Evolutionary conservation across 2,329 filamentous ascomycete species (phyloP), one percentile per base, ranked within the genome.

Genomic region (Setomelanomma holmii): DNA sequence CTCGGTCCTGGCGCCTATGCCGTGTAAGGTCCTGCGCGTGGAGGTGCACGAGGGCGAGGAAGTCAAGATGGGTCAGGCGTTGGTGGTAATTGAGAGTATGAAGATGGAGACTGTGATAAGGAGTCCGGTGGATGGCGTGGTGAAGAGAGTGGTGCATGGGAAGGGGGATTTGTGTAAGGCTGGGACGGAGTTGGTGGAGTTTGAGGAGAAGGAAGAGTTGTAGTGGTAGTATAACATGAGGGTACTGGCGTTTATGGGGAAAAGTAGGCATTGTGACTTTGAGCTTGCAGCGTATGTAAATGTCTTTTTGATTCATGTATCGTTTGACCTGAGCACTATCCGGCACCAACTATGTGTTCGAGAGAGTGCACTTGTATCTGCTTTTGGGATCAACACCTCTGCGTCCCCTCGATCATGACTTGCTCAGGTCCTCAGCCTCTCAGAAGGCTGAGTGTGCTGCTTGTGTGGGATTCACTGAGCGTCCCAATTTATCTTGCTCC

Each of bases 1-100:
- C 53, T 95, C 89, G 46, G 91, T 98, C 1, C 82, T 90, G 20
- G 91, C 95, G 19, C 95, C 95, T 0, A 99, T 99, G 95, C 95
- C 95, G 1, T 98, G 95, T 78, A 98, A 98, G 78, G 89, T 99
- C 21, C 78, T 99, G 56, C 86, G 91, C 60, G 95, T 97, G 41
- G 90, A 96, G 74, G 91, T 97, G 0, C 78, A 82, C 22, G 91
- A 91, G 63, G 95, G 95, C 0, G 86, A 96, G 58, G 77, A 76
- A 40, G 95, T 99, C 14, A 86, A 87, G 71, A 96, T 93, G 78
- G 93, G 93, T 40, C 87, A 93, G 51, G 86, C 91, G 5, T 78
- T 99, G 51, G 90, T 98, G 11, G 92, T 98, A 4, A 76, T 76
- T 54, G 76, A 79, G 64, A 78, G 76, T 40, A 80, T 79, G 77